A percentile compares a stretch with the other conserved stretches of the same genome.
Conservation (phyloP, 2,329 filamentous ascomycete genomes). For the Penicillium crustosum region DNA sequence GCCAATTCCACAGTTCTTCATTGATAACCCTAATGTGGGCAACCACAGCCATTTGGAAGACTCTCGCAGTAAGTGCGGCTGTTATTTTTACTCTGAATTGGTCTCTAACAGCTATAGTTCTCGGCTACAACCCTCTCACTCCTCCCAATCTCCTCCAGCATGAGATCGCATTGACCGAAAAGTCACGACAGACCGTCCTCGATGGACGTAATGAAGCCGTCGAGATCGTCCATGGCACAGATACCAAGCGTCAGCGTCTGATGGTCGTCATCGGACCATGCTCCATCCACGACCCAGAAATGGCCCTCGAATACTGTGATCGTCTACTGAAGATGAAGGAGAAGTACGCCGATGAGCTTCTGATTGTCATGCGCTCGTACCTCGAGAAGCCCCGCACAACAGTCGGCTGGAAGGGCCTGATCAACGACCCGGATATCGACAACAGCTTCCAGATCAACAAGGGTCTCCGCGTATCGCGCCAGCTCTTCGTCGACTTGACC, state of each 20-base stretch:
- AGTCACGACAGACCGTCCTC: slow-evolving; percentile 55
- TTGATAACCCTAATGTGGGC: slow-evolving; percentile 75
- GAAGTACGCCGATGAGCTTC: slow-evolving; percentile 83
- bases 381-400: slow-evolving; percentile 98
- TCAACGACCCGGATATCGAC: slow-evolving; percentile 98
- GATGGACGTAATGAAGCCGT: slow-evolving; percentile 60
- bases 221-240: slow-evolving; percentile 60
- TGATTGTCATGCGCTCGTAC: slow-evolving; percentile 97
- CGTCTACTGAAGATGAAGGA: slow-evolving; percentile 76
- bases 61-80: slow-evolving; percentile 70
- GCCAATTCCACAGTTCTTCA: slow-evolving; percentile 60
- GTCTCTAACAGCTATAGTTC: slow-evolving; percentile 53
- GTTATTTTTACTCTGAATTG: not conserved
- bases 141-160: slow-evolving; percentile 92
- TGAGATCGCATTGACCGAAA: slow-evolving; percentile 65
- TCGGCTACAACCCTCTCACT: slow-evolving; percentile 89
- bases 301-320: slow-evolving; percentile 90
- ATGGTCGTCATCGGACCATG: slow-evolving; percentile 90
- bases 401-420: slow-evolving; percentile 97
- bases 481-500: slow-evolving; percentile 92
- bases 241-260: slow-evolving; percentile 56
- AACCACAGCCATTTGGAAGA: slow-evolving; percentile 73
- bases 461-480: slow-evolving; percentile 78
- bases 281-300: slow-evolving; percentile 91
- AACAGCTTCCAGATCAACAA: slow-evolving; percentile 99